Evolutionary conservation across 179 eudicot genomes (phyloP).

Genomic region (Corrigiola litoralis): DNA sequence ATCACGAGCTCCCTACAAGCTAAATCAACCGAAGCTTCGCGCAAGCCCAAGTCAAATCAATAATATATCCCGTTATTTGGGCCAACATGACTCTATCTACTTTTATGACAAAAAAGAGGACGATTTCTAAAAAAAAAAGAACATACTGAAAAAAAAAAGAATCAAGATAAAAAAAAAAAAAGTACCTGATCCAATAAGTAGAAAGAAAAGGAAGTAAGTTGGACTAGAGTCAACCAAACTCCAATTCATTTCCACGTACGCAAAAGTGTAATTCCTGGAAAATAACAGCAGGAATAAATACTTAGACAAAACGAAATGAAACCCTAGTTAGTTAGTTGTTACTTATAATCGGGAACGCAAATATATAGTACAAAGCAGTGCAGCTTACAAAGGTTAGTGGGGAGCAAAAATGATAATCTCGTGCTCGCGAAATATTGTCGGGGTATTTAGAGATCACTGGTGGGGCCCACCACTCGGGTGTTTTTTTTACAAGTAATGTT

Average conservation of each 20-base stretch:
- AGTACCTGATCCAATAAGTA: conserved; percentile 30
- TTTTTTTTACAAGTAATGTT: too few relatives aligned
- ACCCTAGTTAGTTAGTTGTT: background rate
- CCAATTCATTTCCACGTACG: too few relatives aligned
- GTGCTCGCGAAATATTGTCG: background rate
- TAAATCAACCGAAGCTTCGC: too few relatives aligned
- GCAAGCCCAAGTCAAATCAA: too few relatives aligned
- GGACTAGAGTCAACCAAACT: conserved; percentile 22
- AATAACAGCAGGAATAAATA: background rate
- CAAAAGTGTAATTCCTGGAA: background rate
- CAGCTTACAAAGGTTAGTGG: background rate
- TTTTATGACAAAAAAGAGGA: too few relatives aligned
- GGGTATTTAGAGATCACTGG: too few relatives aligned
- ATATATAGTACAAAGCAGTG: background rate
- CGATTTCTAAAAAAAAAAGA: background rate
- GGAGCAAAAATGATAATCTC: background rate
- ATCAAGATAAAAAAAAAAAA: background rate
- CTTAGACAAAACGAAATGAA: background rate
- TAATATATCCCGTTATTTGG: too few relatives aligned
- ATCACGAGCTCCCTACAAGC: too few relatives aligned
- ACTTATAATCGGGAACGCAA: background rate
- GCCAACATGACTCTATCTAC: too few relatives aligned
- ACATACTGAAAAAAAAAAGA: background rate
- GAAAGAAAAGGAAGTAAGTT: conserved; percentile 11
- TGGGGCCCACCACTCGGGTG: too few relatives aligned